Base-by-base conservation (phyloP, 345 rosid genomes). In the Geranium brycei region DNA sequence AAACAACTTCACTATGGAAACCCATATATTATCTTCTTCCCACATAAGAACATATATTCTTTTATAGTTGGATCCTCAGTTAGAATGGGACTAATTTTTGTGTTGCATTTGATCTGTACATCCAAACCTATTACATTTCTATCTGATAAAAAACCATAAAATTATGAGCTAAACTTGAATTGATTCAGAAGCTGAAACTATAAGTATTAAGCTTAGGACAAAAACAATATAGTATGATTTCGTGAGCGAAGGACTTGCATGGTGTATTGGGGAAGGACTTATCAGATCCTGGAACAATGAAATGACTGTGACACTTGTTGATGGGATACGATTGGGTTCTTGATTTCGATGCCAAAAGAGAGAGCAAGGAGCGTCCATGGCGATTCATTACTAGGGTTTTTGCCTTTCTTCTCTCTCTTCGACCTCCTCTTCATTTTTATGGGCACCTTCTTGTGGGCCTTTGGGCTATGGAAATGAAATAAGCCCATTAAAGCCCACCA, bases 331-430 rank as follows among this genome's bases (percentile, higher is more conserved):
- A 2, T 17, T 0, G 31, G 17, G 1, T 59, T 32, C 11, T 60
- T 59, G 31, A 23, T 0, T n/a, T 63, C 58, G 64, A 32, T 56
- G 57, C 19, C 28, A 17, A 59, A 59, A 53, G 17, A 31, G 67
- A 59, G 67, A 64, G 2, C 5, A 58, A 53, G 57, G 72, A 69
- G 17, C 63, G 68, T 17, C 67, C 63, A 14, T 41, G 67, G 51
- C 64, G 67, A 58, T 58, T 57, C 67, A 47, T 0, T 47, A 6
- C 53, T 10, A 47, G 53, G 53, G 53, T 10, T 47, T 47, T 47
- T 6, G 53, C 13, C 11, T 8, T 41, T 41, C 51, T 41, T 8
- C 51, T 41, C 51, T 41, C 13, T n/a, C n/a, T n/a, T n/a, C 13
- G n/a, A 41, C 12, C 8, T 41, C 11, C 11, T 41, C 13, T 41